Evolutionary conservation across 2,329 filamentous ascomycete genomes (phyloP).

Genomic region (Ascochyta pisi): DNA sequence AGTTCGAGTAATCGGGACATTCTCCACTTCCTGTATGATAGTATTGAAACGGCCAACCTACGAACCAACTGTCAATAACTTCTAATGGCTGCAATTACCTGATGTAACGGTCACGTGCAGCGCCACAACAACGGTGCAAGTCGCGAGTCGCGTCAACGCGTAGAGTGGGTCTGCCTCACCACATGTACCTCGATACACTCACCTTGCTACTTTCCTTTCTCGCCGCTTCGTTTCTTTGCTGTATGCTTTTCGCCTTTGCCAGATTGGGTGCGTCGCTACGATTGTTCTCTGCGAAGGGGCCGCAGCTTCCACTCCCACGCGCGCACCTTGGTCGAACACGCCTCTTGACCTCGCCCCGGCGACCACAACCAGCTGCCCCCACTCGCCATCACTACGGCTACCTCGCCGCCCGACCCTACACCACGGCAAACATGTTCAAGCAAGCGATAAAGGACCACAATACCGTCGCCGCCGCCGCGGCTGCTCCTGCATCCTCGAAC

Average conservation of each 20-base stretch:
- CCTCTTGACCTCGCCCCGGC: slow-evolving; percentile 11
- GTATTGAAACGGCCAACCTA: no score
- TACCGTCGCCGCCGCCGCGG: slow-evolving; percentile 33
- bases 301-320: slow-evolving; percentile 28
- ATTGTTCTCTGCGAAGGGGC: slow-evolving; percentile 35
- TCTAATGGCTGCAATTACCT: no score
- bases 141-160: slow-evolving; percentile 26
- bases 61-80: no score
- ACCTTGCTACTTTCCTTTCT: slow-evolving; percentile 35
- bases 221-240: slow-evolving; percentile 40
- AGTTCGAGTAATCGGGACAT: no score
- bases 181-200: slow-evolving; percentile 32
- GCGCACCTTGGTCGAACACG: slow-evolving; percentile 31
- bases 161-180: slow-evolving; percentile 16
- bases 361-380: slow-evolving; percentile 8
- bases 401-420: slow-evolving; percentile 26
- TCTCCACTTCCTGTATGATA: no score
- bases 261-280: slow-evolving; percentile 45
- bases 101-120: not conserved
- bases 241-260: slow-evolving; percentile 46
- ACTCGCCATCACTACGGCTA: slow-evolving; percentile 22
- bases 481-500: slow-evolving; percentile 29
- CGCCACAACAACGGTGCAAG: not conserved
- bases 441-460: slow-evolving; percentile 51
- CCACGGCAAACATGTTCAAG: slow-evolving; percentile 47